Base-by-base conservation (phyloP, 1,284 basidiomycete species). In the Tetrapyrgos nigripes region DNA sequence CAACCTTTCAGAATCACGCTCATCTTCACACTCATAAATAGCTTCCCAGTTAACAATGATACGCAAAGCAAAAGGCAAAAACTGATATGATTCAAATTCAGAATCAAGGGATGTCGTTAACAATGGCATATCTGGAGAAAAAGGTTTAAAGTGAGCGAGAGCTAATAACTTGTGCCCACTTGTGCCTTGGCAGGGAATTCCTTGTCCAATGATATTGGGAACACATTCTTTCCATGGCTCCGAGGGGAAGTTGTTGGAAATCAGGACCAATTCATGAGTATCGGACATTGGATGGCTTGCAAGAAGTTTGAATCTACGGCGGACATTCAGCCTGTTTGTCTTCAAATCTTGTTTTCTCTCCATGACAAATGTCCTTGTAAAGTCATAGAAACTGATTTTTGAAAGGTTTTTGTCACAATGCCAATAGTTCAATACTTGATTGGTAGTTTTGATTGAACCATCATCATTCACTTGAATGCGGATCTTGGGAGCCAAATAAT, bases 1-100 rank as follows among this genome's bases (percentile, higher is more conserved):
- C 5, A 40, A 31, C 14, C 67, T 26, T 23, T 74, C 72, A 19
- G 70, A 68, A 65, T 74, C 72, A 27, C 66, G 50, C 43, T 70
- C 64, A 68, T 74, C 72, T 57, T 72, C 66, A 61, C 72, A 74
- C 57, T 74, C 72, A 66, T 72, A 57, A 0, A 73, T 62, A 10
- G 67, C 71, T 45, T 72, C 68, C 72, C 71, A 74, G 44, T 73
- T 73, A 13, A 62, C 55, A 54, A 72, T 66, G 14, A 72, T 59
- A n/a, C 14, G 10, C 4, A 19, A 9, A 14, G 50, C 55, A 13
- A 19, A 8, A 9, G 21, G 2, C 21, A 48, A 27, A 59, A 72
- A 71, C 3, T 59, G 8, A 58, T 47, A 69, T 4, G 33, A 2
- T 13, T 37, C 49, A n/a, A 58, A 66, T 8, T 27, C 31, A 0